Conservation (phyloP, 2,329 filamentous ascomycete genomes). For the Talaromyces sp. region DNA sequence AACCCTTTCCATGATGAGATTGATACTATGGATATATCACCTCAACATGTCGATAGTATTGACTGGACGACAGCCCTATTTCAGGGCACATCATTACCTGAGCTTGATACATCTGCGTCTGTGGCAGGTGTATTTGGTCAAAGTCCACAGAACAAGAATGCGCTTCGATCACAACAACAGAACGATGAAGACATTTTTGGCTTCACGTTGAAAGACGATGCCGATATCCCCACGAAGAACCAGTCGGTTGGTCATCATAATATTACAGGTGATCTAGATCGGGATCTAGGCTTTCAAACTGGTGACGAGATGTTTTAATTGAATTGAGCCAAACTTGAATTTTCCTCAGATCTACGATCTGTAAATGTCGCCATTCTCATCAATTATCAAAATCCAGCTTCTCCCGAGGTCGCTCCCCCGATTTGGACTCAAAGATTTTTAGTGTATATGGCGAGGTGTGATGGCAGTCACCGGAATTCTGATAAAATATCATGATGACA, state of each 20-base stretch:
- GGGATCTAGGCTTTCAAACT: conserved; percentile 38
- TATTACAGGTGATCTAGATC: conserved; percentile 43
- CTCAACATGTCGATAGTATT: conserved; percentile 24
- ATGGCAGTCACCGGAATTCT: no score
- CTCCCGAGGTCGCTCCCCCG: no score
- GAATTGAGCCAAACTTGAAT: background rate
- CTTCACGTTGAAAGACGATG: conserved; percentile 17
- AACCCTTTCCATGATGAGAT: conserved; percentile 3
- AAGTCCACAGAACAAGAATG: background rate
- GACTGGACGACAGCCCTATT: conserved; percentile 38
- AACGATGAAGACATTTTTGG: background rate
- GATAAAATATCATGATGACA: no score
- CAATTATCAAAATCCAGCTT: no score
- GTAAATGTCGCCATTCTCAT: no score
- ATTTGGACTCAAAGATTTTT: no score
- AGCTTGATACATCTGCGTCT: conserved; percentile 7
- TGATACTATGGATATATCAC: conserved; percentile 8
- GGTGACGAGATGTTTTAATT: conserved; percentile 34
- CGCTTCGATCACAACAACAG: background rate
- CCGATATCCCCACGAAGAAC: background rate
- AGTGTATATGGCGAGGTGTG: no score
- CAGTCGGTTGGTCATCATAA: conserved; percentile 17
- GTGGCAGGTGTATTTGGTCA: conserved; percentile 9
- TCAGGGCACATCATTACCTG: conserved; percentile 20
- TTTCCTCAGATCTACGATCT: no score